Percentiles rank a stretch among this genome's conserved stretches.
Conservation (phyloP, 768 basidiomycete genomes). For the Boletellus ananiceps region DNA sequence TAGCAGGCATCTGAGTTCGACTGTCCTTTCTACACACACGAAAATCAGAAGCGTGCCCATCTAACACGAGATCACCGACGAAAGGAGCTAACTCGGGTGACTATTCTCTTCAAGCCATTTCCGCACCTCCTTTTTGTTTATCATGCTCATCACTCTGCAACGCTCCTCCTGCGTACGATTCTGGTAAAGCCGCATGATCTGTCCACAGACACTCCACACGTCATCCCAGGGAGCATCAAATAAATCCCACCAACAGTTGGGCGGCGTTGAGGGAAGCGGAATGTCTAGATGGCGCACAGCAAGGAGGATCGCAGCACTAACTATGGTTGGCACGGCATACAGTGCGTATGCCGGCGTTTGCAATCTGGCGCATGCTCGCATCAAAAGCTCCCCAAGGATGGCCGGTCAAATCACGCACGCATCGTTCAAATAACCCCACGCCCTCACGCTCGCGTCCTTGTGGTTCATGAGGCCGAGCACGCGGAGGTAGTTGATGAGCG, state of each 20-base stretch:
- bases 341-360: constrained; percentile 92
- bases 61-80: background rate
- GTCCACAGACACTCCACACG: constrained; percentile 79
- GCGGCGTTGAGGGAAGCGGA: constrained; percentile 64
- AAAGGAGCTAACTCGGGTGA: constrained; percentile 7
- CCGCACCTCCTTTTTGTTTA: constrained; percentile 76
- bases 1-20: too few relatives aligned
- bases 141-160: constrained; percentile 48
- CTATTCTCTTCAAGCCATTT: constrained; percentile 70
- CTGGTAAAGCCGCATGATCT: constrained; percentile 77
- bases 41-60: background rate
- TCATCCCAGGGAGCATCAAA: constrained; percentile 93
- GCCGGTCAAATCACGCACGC: constrained; percentile 57
- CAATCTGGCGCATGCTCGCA: constrained; percentile 45
- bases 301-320: constrained; percentile 85
- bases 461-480: constrained; percentile 81
- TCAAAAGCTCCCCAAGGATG: background rate
- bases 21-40: background rate
- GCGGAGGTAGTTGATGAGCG: constrained; percentile 89
- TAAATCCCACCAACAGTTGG: constrained; percentile 86
- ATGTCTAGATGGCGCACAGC: constrained; percentile 68
- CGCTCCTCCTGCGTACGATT: constrained; percentile 43
- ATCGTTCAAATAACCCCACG: constrained; percentile 97
- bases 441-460: constrained; percentile 62
- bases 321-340: constrained; percentile 86